These are phyloP conservation scores for Elsinoe necatrix DNA, from an alignment of 2,329 filamentous ascomycete species.

Conservation along the genomic window DNA sequence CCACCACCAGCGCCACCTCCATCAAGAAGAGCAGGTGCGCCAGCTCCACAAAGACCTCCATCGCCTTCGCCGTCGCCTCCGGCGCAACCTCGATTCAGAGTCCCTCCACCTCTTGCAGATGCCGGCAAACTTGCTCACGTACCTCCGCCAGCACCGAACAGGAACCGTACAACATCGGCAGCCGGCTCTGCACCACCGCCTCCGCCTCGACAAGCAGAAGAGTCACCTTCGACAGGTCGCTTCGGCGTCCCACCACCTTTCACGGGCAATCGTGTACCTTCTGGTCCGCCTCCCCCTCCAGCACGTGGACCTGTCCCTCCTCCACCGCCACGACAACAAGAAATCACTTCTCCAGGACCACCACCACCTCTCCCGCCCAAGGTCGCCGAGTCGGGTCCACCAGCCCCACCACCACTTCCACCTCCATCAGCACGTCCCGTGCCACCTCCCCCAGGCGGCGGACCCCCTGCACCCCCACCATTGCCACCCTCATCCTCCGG, in stretches of 20 bases:
- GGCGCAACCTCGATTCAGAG: constrained; percentile 66
- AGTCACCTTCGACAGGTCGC: constrained; percentile 34
- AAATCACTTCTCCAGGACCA: constrained; percentile 24
- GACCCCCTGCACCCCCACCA: constrained; percentile 34
- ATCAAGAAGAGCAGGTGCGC: constrained; percentile 34
- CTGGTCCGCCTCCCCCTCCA: constrained; percentile 66
- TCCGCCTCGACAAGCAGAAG: constrained; percentile 42
- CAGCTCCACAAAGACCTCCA: constrained; percentile 36
- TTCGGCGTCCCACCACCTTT: constrained; percentile 79
- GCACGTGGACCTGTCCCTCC: constrained; percentile 59
- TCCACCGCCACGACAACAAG: constrained; percentile 32
- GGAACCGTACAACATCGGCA: constrained; percentile 40
- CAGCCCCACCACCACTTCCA: constrained; percentile 35
- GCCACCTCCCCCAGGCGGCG: constrained; percentile 22
- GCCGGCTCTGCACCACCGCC: constrained; percentile 28
- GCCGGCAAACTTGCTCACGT: constrained; percentile 74
- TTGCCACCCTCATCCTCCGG: constrained; percentile 29
- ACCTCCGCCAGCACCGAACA: constrained; percentile 44
- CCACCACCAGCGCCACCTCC: constrained; percentile 51
- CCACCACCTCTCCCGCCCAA: constrained; percentile 19
- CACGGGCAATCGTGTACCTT: constrained; percentile 50
- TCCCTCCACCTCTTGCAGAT: constrained; percentile 79
- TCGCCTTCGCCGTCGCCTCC: constrained; percentile 55
- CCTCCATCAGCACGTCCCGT: constrained; percentile 30
- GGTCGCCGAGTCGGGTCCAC: constrained; percentile 21